Evolutionary conservation across 2,329 filamentous ascomycete species (phyloP).

Genomic region (Emericellopsis atlantica): DNA sequence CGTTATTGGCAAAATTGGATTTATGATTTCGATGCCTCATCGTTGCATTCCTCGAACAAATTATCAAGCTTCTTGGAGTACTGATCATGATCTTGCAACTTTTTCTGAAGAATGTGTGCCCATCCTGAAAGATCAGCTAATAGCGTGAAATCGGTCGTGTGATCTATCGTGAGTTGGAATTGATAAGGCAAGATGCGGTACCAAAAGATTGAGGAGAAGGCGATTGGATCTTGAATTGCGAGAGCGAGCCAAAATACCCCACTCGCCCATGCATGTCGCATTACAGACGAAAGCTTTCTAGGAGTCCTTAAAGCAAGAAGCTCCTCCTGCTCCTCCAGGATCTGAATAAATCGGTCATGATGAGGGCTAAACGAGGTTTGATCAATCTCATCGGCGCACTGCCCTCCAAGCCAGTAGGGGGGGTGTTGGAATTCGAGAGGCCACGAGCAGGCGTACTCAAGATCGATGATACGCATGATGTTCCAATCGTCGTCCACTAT

Average conservation of each 20-base stretch:
- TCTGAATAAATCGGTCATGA: conserved; percentile 2
- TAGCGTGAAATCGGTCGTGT: conserved; percentile 2
- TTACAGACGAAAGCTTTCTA: conserved; percentile 2
- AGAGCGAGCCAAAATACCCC: conserved; percentile 3
- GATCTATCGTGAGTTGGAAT: conserved; percentile 1
- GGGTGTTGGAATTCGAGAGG: conserved; percentile 13
- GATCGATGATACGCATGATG: conserved; percentile 15
- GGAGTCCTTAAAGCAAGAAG: conserved; percentile 2
- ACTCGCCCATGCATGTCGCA: conserved; percentile 1
- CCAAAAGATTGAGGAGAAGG: conserved; percentile 2
- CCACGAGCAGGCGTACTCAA: conserved; percentile 16
- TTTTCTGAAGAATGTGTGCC: conserved; percentile 1
- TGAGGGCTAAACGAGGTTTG: conserved; percentile 1
- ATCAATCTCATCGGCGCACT: conserved; percentile 2
- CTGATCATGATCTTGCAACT: conserved; percentile 2
- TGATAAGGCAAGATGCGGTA: conserved; percentile 2
- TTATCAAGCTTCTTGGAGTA: conserved; percentile 1
- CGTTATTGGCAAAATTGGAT: background rate
- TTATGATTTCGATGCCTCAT: conserved; percentile 2
- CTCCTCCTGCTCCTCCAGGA: conserved; percentile 3
- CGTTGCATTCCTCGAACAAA: conserved; percentile 1
- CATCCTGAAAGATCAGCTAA: conserved; percentile 1
- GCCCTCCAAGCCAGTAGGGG: conserved; percentile 14
- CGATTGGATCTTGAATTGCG: background rate
- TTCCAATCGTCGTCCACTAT: conserved; percentile 19